Evolutionary conservation across 768 basidiomycete species (phyloP), one percentile per base, ranked within the genome.

Genomic region (Serendipita sp.): DNA sequence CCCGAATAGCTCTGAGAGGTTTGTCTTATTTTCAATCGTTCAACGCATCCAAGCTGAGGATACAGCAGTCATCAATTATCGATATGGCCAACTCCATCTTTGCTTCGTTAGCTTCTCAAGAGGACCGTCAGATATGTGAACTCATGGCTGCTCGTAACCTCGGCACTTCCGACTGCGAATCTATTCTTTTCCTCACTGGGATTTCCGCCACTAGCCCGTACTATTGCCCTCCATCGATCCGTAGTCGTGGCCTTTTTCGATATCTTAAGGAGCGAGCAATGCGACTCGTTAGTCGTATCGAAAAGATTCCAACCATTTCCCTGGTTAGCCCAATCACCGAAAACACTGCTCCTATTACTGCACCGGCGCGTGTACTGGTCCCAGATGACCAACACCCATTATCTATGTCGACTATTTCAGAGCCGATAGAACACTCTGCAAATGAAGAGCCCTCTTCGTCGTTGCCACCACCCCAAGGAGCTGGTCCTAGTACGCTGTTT

Each of bases 41-140:
- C 5, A 52, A 23, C 48, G 18, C 31, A 33, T 1, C 48, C 31
- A 16, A 52, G 18, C 48, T 23, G 0, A 18, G 8, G 2, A 52
- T 16, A 52, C 8, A 8, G 48, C 18, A 52, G 18, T 52, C 18
- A n/a, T 10, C 48, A 18, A 52, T 31, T 31, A 18, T 8, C 0
- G 16, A 29, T 10, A 60, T 37, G 36, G 16, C 36, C 27, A 11
- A 16, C 10, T 36, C 55, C 36, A 60, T 60, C n/a, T 60, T 60
- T n/a, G 16, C 55, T n/a, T n/a, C 18, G 8, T n/a, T 18, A 29
- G 11, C 27, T 34, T 33, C 55, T 33, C 27, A 31, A 31, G 55
- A 60, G 36, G 55, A 60, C 8, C 55, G 55, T 60, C 55, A 60
- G 34, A 36, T 60, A n/a, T 60, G 55, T 34, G 55, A 60, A 37